Evolutionary conservation across 352 stramenopile species (phyloP).

Genomic region (Globisporangium spiculum): DNA sequence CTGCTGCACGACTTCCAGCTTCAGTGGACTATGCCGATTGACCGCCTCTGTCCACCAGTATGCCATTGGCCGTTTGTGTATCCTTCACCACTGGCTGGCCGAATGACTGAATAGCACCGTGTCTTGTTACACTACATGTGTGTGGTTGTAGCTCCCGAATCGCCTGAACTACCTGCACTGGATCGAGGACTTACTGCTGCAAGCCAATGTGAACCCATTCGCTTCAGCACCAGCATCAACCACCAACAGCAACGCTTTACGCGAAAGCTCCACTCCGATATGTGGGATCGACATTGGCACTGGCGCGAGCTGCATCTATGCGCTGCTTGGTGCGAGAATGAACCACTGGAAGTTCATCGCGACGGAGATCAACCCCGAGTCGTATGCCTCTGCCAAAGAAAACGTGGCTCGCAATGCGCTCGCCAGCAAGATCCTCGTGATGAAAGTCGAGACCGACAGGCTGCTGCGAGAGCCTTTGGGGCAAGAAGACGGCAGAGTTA

Average conservation of each 20-base stretch:
- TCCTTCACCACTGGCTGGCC: background rate
- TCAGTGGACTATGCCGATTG: constrained; percentile 88
- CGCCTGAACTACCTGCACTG: constrained; percentile 96
- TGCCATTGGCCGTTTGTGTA: constrained; percentile 17
- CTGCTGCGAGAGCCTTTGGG: constrained; percentile 52
- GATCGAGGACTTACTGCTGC: constrained; percentile 90
- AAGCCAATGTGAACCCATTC: constrained; percentile 34
- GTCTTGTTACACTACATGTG: background rate
- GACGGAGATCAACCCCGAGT: constrained; percentile 92
- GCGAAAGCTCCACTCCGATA: constrained; percentile 15
- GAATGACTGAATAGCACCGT: background rate
- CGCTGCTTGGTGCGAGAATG: constrained; percentile 85
- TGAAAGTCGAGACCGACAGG: constrained; percentile 35
- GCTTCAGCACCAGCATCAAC: background rate
- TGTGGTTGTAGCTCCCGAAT: constrained; percentile 59
- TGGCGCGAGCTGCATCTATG: constrained; percentile 95
- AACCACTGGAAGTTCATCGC: constrained; percentile 92
- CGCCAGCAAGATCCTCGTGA: constrained; percentile 50
- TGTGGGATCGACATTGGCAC: constrained; percentile 94
- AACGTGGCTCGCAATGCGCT: constrained; percentile 92
- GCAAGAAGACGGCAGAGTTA: constrained; percentile 6
- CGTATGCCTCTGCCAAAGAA: constrained; percentile 68
- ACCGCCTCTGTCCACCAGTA: constrained; percentile 93
- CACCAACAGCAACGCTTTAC: constrained; percentile 3
- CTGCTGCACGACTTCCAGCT: constrained; percentile 90